A percentile compares a stretch with the other conserved stretches of the same genome.
phyloP scores from a whole-genome alignment of 2,329 filamentous ascomycete genomes.

The Curvularia eragrostidis region DNA sequence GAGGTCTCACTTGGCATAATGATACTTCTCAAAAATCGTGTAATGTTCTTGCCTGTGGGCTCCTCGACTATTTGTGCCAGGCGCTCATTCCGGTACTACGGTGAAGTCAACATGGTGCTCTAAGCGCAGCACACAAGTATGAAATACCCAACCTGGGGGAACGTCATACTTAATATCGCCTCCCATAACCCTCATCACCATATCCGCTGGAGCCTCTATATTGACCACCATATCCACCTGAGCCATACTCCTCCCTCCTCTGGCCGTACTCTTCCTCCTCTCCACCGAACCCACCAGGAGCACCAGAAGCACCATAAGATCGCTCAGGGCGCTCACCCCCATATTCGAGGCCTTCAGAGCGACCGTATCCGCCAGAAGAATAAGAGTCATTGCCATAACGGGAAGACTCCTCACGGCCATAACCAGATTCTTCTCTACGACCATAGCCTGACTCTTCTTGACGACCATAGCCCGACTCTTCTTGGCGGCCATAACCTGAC shows the following conservation, averaged over 20 bases:
- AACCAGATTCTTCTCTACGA: conserved; percentile 5
- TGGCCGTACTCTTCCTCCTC: conserved; percentile 26
- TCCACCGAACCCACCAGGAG: conserved; percentile 22
- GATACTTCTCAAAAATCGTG: not conserved
- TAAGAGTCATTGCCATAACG: conserved; percentile 12
- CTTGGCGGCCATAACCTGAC: conserved; percentile 14
- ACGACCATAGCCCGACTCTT: conserved; percentile 15
- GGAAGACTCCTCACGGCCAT: conserved; percentile 2
- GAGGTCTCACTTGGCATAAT: not conserved
- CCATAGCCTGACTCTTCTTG: conserved; percentile 14
- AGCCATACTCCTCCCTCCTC: conserved; percentile 27
- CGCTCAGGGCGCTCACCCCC: conserved; percentile 20
- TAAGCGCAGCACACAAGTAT: not conserved
- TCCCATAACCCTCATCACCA: conserved; percentile 30
- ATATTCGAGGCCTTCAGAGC: conserved; percentile 19
- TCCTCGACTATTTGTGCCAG: not conserved
- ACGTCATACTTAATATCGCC: conserved; percentile 24
- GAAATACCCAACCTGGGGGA: not conserved
- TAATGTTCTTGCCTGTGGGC: not conserved
- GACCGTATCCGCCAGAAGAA: conserved; percentile 23
- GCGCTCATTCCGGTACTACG: conserved; percentile 3
- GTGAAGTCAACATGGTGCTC: conserved; percentile 10
- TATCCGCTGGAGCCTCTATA: conserved; percentile 24
- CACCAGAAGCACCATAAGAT: conserved; percentile 18
- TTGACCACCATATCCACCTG: conserved; percentile 13